Percentiles rank a stretch among this genome's conserved stretches.
Evolutionary conservation across 2,329 filamentous ascomycete species (phyloP).

Genomic region (Hypoxylon sp.): DNA sequence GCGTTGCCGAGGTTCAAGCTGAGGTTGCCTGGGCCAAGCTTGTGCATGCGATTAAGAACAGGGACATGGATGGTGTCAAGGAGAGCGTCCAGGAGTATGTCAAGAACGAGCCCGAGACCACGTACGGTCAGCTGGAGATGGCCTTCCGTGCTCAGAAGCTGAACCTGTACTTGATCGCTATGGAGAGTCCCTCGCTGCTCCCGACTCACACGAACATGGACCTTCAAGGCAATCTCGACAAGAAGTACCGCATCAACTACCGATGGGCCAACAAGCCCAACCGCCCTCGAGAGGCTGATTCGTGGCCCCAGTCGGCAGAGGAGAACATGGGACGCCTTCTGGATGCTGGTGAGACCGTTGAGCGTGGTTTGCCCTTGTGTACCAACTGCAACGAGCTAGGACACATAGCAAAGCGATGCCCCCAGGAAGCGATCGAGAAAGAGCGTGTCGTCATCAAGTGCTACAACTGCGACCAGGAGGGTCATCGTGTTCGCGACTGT

Average conservation of each 20-base stretch:
- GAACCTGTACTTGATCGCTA: conserved; percentile 67
- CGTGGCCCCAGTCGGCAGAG: conserved; percentile 65
- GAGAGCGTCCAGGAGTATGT: conserved; percentile 66
- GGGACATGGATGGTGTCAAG: conserved; percentile 70
- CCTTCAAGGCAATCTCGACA: conserved; percentile 71
- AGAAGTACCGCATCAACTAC: conserved; percentile 70
- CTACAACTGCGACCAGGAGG: conserved; percentile 68
- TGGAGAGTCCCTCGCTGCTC: conserved; percentile 63
- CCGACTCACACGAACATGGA: conserved; percentile 74
- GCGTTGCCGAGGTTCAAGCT: conserved; percentile 56
- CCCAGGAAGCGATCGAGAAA: conserved; percentile 62
- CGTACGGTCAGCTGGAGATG: conserved; percentile 67
- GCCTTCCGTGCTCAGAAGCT: conserved; percentile 64
- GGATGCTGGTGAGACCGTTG: conserved; percentile 70
- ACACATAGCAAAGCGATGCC: conserved; percentile 67
- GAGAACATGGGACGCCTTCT: conserved; percentile 71
- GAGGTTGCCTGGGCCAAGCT: conserved; percentile 68
- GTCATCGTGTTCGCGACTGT: conserved; percentile 76
- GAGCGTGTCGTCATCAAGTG: conserved; percentile 62
- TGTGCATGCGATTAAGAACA: conserved; percentile 57
- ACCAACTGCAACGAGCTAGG: conserved; percentile 70
- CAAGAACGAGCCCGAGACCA: conserved; percentile 65
- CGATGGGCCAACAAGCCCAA: conserved; percentile 65
- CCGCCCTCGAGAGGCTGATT: conserved; percentile 64
- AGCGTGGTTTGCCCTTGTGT: conserved; percentile 67